These are phyloP conservation scores for Mrakia hoshinonis DNA, from an alignment of 768 basidiomycete genomes.

Conservation along the genomic window DNA sequence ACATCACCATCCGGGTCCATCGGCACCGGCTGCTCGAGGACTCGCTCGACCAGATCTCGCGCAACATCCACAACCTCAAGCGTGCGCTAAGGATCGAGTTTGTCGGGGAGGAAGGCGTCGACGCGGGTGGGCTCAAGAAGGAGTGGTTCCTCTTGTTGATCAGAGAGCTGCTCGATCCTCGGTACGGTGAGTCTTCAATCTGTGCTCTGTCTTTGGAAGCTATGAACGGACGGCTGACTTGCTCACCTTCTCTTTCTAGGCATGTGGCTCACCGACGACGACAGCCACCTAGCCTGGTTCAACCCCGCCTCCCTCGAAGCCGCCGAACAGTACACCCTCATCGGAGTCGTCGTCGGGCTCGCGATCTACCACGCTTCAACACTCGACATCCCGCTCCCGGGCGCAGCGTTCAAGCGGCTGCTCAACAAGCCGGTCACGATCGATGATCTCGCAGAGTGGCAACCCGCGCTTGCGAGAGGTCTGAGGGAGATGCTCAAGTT, in stretches of 20 bases:
- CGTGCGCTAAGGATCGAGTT: constrained; percentile 27
- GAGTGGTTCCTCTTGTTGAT: constrained; percentile 28
- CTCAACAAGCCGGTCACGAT: constrained; percentile 26
- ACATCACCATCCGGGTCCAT: constrained; percentile 28
- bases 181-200: constrained; percentile 3
- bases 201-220: no score
- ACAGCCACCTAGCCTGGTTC: constrained; percentile 21
- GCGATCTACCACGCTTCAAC: constrained; percentile 24
- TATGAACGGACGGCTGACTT: not conserved
- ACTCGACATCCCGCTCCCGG: constrained; percentile 23
- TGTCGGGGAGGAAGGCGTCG: constrained; percentile 22
- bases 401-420: constrained; percentile 16
- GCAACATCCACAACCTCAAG: constrained; percentile 22
- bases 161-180: constrained; percentile 21
- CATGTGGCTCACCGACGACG: constrained; percentile 26
- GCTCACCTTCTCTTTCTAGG: not conserved
- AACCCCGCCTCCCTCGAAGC: constrained; percentile 29
- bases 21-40: constrained; percentile 27
- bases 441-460: constrained; percentile 22
- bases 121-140: constrained; percentile 28
- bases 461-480: constrained; percentile 21
- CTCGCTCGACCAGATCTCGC: constrained; percentile 28
- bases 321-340: constrained; percentile 26
- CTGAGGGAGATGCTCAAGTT: constrained; percentile 22
- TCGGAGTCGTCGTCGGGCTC: constrained; percentile 26